These are phyloP conservation scores for Dothideomycetidae sp. DNA, from an alignment of 2,329 filamentous ascomycete genomes.

Conservation along the genomic window DNA sequence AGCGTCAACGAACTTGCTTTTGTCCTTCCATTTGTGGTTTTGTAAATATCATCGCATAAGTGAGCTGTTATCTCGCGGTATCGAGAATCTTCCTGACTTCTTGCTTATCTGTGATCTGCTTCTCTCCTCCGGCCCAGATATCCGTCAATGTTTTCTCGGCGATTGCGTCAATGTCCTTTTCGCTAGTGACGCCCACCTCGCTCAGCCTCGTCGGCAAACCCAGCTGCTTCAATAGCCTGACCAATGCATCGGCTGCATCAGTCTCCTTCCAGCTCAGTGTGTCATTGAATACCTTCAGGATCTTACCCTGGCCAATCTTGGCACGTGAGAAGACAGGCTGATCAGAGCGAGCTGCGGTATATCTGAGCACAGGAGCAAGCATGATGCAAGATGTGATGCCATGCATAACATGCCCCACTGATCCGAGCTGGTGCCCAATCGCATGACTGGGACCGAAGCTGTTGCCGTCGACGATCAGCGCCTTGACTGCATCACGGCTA, in stretches of 20 bases:
- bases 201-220: conserved; percentile 15
- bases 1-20: too few species aligned
- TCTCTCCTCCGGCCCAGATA: conserved; percentile 11
- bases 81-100: conserved; percentile 12
- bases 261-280: conserved; percentile 13
- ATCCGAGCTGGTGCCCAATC: neutral
- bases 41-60: too few species aligned
- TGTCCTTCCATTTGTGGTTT: too few species aligned
- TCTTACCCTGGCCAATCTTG: neutral
- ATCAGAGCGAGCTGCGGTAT: neutral
- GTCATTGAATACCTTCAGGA: conserved; percentile 16
- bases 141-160: conserved; percentile 18
- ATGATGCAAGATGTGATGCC: neutral
- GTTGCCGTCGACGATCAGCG: neutral
- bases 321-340: neutral
- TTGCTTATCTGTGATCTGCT: conserved; percentile 9
- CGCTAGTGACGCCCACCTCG: conserved; percentile 14
- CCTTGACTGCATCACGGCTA: neutral
- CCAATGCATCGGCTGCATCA: conserved; percentile 16
- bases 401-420: neutral
- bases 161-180: conserved; percentile 15
- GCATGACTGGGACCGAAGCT: neutral
- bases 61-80: conserved; percentile 10
- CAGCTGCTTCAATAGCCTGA: conserved; percentile 14
- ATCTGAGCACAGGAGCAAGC: neutral